Evolutionary conservation across 106 monocot genomes (phyloP), one percentile per base, ranked within the genome.

Genomic region (Chionographis japonica): DNA sequence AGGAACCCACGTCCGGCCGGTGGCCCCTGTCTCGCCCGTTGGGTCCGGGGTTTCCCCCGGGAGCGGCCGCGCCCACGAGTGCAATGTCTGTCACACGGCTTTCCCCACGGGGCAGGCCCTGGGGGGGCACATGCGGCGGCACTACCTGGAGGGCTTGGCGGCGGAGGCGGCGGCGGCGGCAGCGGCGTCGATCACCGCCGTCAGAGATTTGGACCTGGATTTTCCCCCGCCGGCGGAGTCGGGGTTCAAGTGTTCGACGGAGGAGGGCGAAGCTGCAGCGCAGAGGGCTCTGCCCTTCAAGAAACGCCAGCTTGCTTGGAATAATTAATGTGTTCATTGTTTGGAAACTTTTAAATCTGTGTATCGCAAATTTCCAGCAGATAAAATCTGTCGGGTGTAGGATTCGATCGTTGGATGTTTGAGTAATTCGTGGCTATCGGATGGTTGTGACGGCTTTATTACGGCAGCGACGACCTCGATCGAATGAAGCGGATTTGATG

Each of bases 71-170:
- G 11, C 54, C 0, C 68, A 76, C 46, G 61, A 27, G 54, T 76
- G 76, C 43, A 68, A 42, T 12, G 27, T 76, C 5, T 76, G 76
- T 12, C 2, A 55, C 0, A 20, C 68, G 60, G 42, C 43, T 14
- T 76, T 76, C 27, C 61, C 43, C 62, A 62, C 76, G 13, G 76
- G 76, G 12, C 76, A 76, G 56, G 76, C 76, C 3, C 53, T 76
- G 4, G 76, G 76, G 0, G 76, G 76, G 11, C 76, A 76, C 50
- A 76, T 68, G 62, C 50, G 76, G n/a, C 40, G 68, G 54, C 76
- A 76, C 55, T 76, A 76, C 41, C 41, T 69, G 60, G 68, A 68
- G 69, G 15, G 53, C 40, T 35, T 57, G 65, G 38, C 39, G 17
- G 5, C 15, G n/a, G n/a, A n/a, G 14, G 15, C 65, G 37, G 8